phyloP scores from a whole-genome alignment of 129 eudicot genomes.

The Sambucus nigra region DNA sequence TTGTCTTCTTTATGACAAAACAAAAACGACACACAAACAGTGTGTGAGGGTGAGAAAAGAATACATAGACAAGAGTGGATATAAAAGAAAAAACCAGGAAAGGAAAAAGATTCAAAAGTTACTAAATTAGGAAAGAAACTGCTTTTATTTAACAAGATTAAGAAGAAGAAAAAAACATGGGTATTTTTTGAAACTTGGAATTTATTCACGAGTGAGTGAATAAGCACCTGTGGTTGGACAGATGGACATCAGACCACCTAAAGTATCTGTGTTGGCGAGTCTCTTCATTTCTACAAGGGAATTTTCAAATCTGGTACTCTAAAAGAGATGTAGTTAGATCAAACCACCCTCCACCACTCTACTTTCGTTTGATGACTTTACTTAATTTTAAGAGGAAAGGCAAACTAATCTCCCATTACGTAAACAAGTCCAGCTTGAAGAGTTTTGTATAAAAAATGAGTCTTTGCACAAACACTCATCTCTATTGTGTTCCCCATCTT shows the following conservation, averaged over 20 bases:
- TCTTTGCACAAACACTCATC: constrained; percentile 15
- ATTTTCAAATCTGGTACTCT: background rate
- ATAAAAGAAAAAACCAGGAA: too few species aligned
- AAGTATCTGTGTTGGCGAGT: constrained; percentile 64
- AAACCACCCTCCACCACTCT: constrained; percentile 6
- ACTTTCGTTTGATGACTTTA: background rate
- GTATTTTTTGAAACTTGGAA: too few species aligned
- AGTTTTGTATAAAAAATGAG: constrained; percentile 18
- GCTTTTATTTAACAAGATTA: background rate
- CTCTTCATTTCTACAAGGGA: constrained; percentile 50
- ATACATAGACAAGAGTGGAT: too few species aligned
- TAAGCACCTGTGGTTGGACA: constrained; percentile 84
- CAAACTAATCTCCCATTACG: constrained; percentile 19
- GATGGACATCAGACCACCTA: constrained; percentile 74
- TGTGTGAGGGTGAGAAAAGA: too few species aligned
- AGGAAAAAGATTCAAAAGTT: background rate
- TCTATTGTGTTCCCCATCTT: constrained; percentile 31
- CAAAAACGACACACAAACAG: background rate
- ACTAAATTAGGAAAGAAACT: constrained; percentile 15
- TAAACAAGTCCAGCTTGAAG: constrained; percentile 28
- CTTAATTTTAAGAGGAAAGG: constrained; percentile 20
- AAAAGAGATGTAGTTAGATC: constrained; percentile 3
- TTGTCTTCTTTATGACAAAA: constrained; percentile 34
- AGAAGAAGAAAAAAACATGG: background rate
- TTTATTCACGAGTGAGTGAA: background rate